Evolutionary conservation across 257 asterid species (phyloP), one percentile per base, ranked within the genome.

Genomic region (Haberlea rhodopensis): DNA sequence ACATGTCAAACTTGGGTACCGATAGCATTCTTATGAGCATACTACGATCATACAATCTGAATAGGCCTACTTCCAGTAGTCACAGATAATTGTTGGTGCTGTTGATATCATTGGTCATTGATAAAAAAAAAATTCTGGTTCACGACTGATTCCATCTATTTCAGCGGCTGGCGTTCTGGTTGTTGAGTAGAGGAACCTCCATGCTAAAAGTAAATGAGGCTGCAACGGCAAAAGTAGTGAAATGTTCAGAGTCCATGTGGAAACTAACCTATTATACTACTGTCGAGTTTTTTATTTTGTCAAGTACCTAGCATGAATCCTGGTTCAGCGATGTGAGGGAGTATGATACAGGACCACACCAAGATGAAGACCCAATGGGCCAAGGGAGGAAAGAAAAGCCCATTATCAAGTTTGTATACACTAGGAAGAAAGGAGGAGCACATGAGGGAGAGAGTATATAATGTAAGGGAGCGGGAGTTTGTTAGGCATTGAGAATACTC

Each of bases 191-290:
- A 63, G 80, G 94, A 70, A 67, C 79, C 57, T n/a, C 65, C 54
- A 75, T 43, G 49, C 7, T 67, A 64, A 87, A 80, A 78, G 52
- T 78, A 10, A 74, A 83, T 64, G 76, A 82, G 53, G 80, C 83
- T 72, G 76, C 84, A 32, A 84, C 70, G 73, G 74, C 82, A 62
- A 94, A 94, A 73, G 70, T 92, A 29, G 79, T 65, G 21, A 94
- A 94, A 82, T 79, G 86, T 78, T 82, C 97, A 20, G 99, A 94
- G 82, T 94, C 99, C 67, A 75, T 94, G 96, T 94, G 99, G 99
- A 94, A 94, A 73, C 76, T 94, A 26, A 75, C 87, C 19, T 90
- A 90, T 79, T 94, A 90, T 79, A 89, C 82, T 48, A 73, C 81
- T 55, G 73, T 80, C 62, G 97, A 94, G 75, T 74, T 62, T 65